phyloP scores from a whole-genome alignment of 176 grass and related monocot genomes.

The Bromus sterilis region DNA sequence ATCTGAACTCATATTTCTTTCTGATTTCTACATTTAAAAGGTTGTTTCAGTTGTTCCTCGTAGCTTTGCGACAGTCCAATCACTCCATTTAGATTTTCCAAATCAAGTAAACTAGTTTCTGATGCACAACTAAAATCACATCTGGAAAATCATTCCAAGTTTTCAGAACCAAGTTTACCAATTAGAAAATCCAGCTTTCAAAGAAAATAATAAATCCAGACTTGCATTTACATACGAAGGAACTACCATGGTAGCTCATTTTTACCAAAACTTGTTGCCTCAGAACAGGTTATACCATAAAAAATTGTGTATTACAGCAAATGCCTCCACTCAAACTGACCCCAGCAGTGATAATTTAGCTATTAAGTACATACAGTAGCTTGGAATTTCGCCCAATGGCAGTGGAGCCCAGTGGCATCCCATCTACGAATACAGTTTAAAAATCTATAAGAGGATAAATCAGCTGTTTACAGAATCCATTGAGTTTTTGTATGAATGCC shows the following conservation, averaged over 20 bases:
- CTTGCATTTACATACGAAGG: not conserved
- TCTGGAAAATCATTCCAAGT: not conserved
- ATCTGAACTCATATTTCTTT: not conserved
- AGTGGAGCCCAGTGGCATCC: not conserved
- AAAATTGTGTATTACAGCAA: not conserved
- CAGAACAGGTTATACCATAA: not conserved
- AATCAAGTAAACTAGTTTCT: slow-evolving; percentile 16
- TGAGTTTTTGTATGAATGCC: not conserved
- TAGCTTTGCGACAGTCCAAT: not conserved
- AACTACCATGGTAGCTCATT: not conserved
- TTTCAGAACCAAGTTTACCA: not conserved
- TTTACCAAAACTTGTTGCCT: not conserved
- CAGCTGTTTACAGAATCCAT: not conserved
- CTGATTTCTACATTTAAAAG: not conserved
- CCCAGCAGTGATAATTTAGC: not conserved
- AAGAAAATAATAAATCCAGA: not conserved
- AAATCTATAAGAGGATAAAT: not conserved
- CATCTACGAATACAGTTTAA: not conserved
- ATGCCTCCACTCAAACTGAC: not conserved
- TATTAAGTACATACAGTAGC: not conserved
- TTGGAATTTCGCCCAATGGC: not conserved
- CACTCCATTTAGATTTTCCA: slow-evolving; percentile 2
- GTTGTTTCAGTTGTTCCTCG: not conserved
- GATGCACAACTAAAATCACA: not conserved
- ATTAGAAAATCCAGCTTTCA: not conserved